Evolutionary conservation across 371 early-diverging fungal species (phyloP).

Genomic region (Mortierella sp.): DNA sequence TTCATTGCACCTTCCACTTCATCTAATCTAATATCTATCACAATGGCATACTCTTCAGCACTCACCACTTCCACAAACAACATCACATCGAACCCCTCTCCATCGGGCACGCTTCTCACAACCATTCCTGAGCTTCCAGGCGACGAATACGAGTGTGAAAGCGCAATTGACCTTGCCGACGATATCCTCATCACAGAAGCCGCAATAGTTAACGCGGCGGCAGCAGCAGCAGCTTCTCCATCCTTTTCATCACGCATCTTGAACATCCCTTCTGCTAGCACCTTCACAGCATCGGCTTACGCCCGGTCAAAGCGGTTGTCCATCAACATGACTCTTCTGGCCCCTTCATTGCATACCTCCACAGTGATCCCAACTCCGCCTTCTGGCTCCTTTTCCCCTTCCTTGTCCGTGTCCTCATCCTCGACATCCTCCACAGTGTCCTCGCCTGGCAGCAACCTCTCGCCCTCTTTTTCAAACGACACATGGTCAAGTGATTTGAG

Average conservation of each 20-base stretch:
- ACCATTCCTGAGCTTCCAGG: slow-evolving; percentile 39
- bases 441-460: slow-evolving; percentile 20
- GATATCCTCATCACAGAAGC: slow-evolving; percentile 1
- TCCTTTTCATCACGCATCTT: no score
- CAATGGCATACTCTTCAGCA: no score
- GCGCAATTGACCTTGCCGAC: slow-evolving; percentile 1
- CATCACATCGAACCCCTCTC: not conserved
- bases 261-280: no score
- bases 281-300: not conserved
- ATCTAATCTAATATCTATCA: no score
- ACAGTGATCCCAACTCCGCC: not conserved
- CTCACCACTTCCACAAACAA: not conserved
- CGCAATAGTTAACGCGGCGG: no score
- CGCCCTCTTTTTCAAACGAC: slow-evolving; percentile 25
- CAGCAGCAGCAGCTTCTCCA: no score
- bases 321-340: slow-evolving; percentile 31
- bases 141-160: slow-evolving; percentile 25
- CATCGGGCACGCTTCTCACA: slow-evolving; percentile 22
- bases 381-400: slow-evolving; percentile 2
- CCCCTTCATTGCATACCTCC: slow-evolving; percentile 10
- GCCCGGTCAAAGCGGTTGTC: slow-evolving; percentile 18
- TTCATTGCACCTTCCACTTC: no score
- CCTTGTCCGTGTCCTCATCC: slow-evolving; percentile 24
- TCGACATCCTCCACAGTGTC: slow-evolving; percentile 30
- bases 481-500: slow-evolving; percentile 46